Base-by-base conservation (phyloP, 148 eudicot genomes). In the Vaccinium vitisidaea region DNA sequence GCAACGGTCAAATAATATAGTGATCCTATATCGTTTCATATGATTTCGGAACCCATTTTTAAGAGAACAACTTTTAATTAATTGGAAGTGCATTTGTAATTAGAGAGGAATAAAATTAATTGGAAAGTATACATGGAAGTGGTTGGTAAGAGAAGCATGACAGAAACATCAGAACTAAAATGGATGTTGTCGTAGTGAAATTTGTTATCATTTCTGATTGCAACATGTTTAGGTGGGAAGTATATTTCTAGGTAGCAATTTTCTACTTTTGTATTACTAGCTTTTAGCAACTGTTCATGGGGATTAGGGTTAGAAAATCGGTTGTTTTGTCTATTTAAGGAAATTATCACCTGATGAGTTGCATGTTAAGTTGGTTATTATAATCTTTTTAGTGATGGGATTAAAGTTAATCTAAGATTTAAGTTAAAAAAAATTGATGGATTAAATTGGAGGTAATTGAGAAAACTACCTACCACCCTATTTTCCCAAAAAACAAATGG, bases 151-250 rank as follows among this genome's bases (percentile, higher is more conserved):
- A 87, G 83, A 74, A 84, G 79, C 58, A 81, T 92, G 92, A 87
- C 77, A 86, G 71, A 84, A 87, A 87, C 92, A 82, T 36, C 70
- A 81, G 77, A 88, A 88, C 92, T 50, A 86, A 81, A 82, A 54
- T 83, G 80, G 58, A 36, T 2, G 50, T 46, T 82, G 52, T 87
- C 80, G 18, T 67, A 25, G 83, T 69, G 32, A 10, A 55, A 73
- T 80, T 21, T 67, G 77, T 36, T 36, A 48, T 61, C 52, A 36
- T 63, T 12, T 80, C 54, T 10, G 55, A 81, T 50, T 83, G 75
- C 89, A 85, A 82, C 84, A 81, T 70, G 82, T 88, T 85, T 92
- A 87, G 94, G 92, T 92, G 89, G 49, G 70, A 82, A 69, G 92
- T 88, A 84, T 75, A 80, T 87, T 81, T 86, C 88, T 88, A 85